Base-by-base conservation (phyloP, 2,329 filamentous ascomycete genomes). In the Pseudopithomyces chartarum region DNA sequence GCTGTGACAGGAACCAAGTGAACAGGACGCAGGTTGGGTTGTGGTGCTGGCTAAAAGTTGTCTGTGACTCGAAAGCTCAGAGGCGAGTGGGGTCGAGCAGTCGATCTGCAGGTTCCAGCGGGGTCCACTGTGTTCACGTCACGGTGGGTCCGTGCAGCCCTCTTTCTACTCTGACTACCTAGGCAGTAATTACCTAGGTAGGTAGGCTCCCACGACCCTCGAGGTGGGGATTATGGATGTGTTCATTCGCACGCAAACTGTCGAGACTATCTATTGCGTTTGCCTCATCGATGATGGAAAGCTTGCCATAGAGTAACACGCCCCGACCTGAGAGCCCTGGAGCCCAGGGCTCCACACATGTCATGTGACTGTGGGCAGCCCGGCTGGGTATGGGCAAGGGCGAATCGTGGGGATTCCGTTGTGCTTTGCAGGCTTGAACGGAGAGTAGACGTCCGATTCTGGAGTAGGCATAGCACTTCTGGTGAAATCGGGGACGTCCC, bases 401-500 rank as follows among this genome's bases (percentile, higher is more conserved):
- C n/a, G n/a, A n/a, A n/a, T 5, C 26, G 26, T 29, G 26, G 26
- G 26, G 26, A 29, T 29, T 29, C 5, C 26, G 8, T 29, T 29
- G 26, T 8, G 26, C 8, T 29, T 29, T 29, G 26, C 8, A 29
- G 26, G 26, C 26, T 29, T 29, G 26, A 29, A 29, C 26, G 4
- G 5, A 5, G 26, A 29, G 8, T 29, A 8, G 8, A 29, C 8
- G 8, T 38, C 12, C 12, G 17, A n/a, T 33, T 49, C 19, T 29
- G 26, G 26, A 8, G 5, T 29, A 8, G 33, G 33, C 11, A 2
- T 19, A 49, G 23, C 17, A 38, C 33, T 13, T 34, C 19, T 2
- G 11, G 58, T n/a, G 33, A 26, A 40, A 38, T 33, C 13, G 51
- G 38, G 56, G 43, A 33, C 57, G 60, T n/a, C 52, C 40, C 53